Percentiles rank a stretch among this genome's conserved stretches.
phyloP scores from a whole-genome alignment of 2,329 filamentous ascomycete genomes.

The Aotearoamyces nothofagi region DNA sequence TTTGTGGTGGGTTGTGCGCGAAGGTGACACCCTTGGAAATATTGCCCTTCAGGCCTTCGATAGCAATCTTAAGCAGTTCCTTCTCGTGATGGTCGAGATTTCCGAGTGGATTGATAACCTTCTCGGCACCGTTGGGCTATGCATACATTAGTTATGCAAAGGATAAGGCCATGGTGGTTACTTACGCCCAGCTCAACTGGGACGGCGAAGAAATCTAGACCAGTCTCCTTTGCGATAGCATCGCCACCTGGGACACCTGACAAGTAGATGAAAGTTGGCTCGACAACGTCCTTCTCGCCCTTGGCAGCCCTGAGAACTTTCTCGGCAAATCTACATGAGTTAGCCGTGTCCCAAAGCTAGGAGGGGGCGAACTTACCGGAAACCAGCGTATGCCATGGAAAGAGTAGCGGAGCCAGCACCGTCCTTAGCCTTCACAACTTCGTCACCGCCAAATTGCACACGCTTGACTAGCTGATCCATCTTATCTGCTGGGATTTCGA shows the following conservation, averaged over 20 bases:
- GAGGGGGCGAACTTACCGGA: conserved; percentile 30
- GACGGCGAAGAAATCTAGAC: conserved; percentile 92
- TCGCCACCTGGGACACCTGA: conserved; percentile 74
- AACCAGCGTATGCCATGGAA: conserved; percentile 96
- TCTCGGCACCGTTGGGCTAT: conserved; percentile 74
- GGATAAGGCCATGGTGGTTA: background rate
- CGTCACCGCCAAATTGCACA: conserved; percentile 97
- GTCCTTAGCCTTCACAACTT: conserved; percentile 98
- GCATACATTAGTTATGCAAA: background rate
- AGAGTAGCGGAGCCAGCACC: conserved; percentile 93
- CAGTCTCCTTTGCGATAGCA: conserved; percentile 68
- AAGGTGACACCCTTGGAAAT: conserved; percentile 74
- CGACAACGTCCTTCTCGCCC: conserved; percentile 87
- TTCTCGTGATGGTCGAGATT: conserved; percentile 74
- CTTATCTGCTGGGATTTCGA: conserved; percentile 57
- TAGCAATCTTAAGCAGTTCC: conserved; percentile 73
- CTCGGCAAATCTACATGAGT: conserved; percentile 48
- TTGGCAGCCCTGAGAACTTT: conserved; percentile 82
- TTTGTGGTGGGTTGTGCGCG: conserved; percentile 32
- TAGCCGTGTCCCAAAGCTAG: no score
- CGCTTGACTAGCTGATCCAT: conserved; percentile 54
- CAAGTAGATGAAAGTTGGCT: conserved; percentile 92
- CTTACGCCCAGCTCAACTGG: conserved; percentile 74
- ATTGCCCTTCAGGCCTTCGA: conserved; percentile 83
- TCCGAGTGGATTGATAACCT: conserved; percentile 78